A percentile compares a stretch with the other conserved stretches of the same genome.
These are phyloP conservation scores for Apiotrichum laibachii DNA, from an alignment of 1,284 basidiomycete genomes.

Conservation along the genomic window DNA sequence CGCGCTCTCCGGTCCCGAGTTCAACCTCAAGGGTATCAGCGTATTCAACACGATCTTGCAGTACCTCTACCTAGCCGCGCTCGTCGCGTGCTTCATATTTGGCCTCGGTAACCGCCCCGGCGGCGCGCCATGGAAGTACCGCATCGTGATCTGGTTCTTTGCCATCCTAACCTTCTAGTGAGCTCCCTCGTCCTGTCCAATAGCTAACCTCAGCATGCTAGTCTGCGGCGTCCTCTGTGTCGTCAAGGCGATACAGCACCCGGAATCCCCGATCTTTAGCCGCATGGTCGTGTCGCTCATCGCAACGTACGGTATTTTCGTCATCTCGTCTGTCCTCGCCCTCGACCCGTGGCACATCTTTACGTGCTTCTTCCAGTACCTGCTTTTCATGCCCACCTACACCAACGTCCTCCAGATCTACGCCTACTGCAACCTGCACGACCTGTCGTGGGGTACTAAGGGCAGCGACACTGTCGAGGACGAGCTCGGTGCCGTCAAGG, in stretches of 20 bases:
- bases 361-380: slow-evolving; percentile 84
- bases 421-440: slow-evolving; percentile 59
- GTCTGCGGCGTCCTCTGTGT: slow-evolving; percentile 72
- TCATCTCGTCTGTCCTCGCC: slow-evolving; percentile 74
- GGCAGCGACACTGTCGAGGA: slow-evolving; percentile 64
- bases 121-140: slow-evolving; percentile 82
- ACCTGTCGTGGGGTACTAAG: slow-evolving; percentile 83
- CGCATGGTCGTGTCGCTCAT: slow-evolving; percentile 79
- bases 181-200: not conserved
- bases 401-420: slow-evolving; percentile 25
- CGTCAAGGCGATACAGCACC: slow-evolving; percentile 63
- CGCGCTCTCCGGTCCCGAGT: slow-evolving; percentile 73
- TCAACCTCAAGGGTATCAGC: slow-evolving; percentile 55
- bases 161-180: slow-evolving; percentile 74
- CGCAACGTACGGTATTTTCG: slow-evolving; percentile 83
- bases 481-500: slow-evolving; percentile 71
- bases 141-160: slow-evolving; percentile 70
- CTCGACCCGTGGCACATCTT: slow-evolving; percentile 88
- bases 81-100: slow-evolving; percentile 87
- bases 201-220: slow-evolving; percentile 34
- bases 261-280: slow-evolving; percentile 62
- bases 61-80: slow-evolving; percentile 79
- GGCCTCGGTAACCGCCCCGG: slow-evolving; percentile 95
- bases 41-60: slow-evolving; percentile 48
- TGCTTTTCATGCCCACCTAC: slow-evolving; percentile 61